Evolutionary conservation across 495 filamentous ascomycete species (phyloP).

Genomic region (Stereocaulon alpinum): DNA sequence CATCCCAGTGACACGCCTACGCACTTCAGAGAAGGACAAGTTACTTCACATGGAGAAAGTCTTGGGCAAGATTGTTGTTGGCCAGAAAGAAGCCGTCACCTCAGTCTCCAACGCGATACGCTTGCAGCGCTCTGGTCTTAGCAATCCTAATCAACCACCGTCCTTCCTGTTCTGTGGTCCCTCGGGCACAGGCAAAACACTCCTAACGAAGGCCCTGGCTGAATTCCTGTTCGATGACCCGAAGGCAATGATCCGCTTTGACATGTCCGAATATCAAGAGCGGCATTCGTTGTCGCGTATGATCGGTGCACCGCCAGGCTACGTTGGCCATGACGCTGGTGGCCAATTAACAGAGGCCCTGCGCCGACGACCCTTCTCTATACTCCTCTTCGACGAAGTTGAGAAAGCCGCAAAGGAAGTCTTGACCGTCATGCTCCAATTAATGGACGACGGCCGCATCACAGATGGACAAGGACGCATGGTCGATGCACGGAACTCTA

Average conservation of each 20-base stretch:
- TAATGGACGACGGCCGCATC: conserved; percentile 98
- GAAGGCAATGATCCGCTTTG: conserved; percentile 96
- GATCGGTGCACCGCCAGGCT: conserved; percentile 95
- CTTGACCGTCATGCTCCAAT: conserved; percentile 87
- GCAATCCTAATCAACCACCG: conserved; percentile 90
- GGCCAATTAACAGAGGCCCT: conserved; percentile 92
- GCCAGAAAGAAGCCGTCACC: conserved; percentile 88
- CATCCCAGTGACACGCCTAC: conserved; percentile 87
- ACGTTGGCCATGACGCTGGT: conserved; percentile 92
- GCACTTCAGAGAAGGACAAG: conserved; percentile 95
- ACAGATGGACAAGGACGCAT: conserved; percentile 93
- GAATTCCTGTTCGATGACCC: conserved; percentile 98
- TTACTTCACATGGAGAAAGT: conserved; percentile 86
- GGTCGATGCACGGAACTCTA: conserved; percentile 93
- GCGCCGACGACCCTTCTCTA: conserved; percentile 90
- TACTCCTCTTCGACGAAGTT: conserved; percentile 93
- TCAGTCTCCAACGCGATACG: conserved; percentile 94
- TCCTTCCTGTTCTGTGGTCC: conserved; percentile 98
- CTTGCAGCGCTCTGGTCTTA: conserved; percentile 83
- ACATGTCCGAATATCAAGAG: conserved; percentile 99
- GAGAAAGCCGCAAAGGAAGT: conserved; percentile 99
- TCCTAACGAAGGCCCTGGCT: conserved; percentile 90
- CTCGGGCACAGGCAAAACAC: conserved; percentile 93
- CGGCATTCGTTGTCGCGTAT: conserved; percentile 91
- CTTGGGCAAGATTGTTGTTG: conserved; percentile 73